Conservation (phyloP, 345 rosid species). For the Eucalyptus urophylla region DNA sequence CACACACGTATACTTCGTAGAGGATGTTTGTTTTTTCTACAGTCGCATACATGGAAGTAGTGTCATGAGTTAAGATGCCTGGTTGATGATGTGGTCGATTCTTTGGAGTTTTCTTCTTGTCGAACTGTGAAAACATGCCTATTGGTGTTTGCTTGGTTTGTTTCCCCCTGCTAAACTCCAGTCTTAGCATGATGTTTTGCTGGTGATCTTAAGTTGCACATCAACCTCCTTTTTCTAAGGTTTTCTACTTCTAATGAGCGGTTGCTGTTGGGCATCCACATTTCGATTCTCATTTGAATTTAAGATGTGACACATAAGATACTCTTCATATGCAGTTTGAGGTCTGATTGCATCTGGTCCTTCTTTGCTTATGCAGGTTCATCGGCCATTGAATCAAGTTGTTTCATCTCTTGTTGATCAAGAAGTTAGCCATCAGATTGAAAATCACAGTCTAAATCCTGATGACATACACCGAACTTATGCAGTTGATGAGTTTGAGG, state of each 20-base stretch:
- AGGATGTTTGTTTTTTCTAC: neutral
- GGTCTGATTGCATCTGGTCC: neutral
- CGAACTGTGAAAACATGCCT: neutral
- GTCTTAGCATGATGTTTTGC: neutral
- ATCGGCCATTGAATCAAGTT: conserved; percentile 80
- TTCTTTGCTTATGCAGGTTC: conserved; percentile 32
- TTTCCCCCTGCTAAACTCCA: neutral
- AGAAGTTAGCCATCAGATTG: conserved; percentile 89
- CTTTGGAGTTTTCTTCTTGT: neutral
- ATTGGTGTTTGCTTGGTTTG: neutral
- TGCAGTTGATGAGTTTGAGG: conserved; percentile 80
- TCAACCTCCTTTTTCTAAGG: neutral
- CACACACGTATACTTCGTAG: neutral
- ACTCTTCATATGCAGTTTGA: neutral
- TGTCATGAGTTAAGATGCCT: neutral
- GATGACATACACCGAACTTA: conserved; percentile 74
- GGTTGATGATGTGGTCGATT: neutral
- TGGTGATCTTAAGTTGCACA: neutral
- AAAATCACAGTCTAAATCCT: conserved; percentile 60
- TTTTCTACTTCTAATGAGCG: neutral
- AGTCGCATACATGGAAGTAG: neutral
- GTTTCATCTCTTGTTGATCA: conserved; percentile 89
- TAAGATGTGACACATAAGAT: neutral
- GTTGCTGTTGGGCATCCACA: neutral
- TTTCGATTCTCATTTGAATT: neutral